phyloP scores from a whole-genome alignment of 768 basidiomycete genomes.

The Suillus subalutaceus region DNA sequence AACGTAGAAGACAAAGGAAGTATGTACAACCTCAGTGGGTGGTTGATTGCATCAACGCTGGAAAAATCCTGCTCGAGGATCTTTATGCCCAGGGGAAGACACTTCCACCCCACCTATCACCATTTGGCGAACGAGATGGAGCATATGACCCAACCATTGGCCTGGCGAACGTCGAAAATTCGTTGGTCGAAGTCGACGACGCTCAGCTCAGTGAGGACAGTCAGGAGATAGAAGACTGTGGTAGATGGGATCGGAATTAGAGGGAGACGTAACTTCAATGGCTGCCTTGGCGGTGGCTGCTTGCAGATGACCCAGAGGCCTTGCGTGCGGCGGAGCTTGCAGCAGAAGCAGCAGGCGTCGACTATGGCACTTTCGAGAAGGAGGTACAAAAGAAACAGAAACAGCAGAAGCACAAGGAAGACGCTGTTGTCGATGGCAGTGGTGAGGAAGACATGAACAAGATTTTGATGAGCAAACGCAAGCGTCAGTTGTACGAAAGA shows the following conservation, averaged over 20 bases:
- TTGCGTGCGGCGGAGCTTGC: constrained; percentile 88
- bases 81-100: constrained; percentile 82
- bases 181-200: constrained; percentile 35
- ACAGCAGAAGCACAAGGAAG: constrained; percentile 26
- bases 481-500: constrained; percentile 90
- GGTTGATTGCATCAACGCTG: constrained; percentile 91
- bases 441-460: constrained; percentile 88
- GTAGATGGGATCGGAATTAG: constrained; percentile 26
- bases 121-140: constrained; percentile 82
- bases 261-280: constrained; percentile 31
- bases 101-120: constrained; percentile 94
- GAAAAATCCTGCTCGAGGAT: constrained; percentile 82
- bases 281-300: constrained; percentile 35
- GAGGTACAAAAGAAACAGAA: constrained; percentile 60
- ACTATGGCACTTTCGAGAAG: constrained; percentile 78
- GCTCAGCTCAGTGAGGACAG: constrained; percentile 35
- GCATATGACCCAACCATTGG: constrained; percentile 70
- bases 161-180: constrained; percentile 22
- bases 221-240: constrained; percentile 25
- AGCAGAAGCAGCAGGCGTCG: constrained; percentile 87
- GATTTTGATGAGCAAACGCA: constrained; percentile 97
- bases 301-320: constrained; percentile 62
- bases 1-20: constrained; percentile 69
- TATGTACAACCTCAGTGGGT: constrained; percentile 98
- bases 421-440: constrained; percentile 37